Evolutionary conservation across 345 rosid genomes (phyloP).

Genomic region (Dovyalis caffra): DNA sequence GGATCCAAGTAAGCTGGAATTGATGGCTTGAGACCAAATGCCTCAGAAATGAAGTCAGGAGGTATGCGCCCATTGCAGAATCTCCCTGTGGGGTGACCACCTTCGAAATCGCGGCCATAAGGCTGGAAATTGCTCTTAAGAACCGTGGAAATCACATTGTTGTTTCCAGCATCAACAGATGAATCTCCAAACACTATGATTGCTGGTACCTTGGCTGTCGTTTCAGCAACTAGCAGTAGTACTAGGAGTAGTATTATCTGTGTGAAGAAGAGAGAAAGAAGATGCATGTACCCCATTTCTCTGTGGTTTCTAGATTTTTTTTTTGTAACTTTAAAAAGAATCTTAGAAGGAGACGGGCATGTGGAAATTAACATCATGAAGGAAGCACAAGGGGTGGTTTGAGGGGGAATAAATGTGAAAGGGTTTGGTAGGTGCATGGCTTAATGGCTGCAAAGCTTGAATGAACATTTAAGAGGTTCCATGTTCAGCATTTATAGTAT

Average conservation of each 20-base stretch:
- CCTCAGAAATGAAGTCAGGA: constrained; percentile 73
- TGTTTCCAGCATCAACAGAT: constrained; percentile 77
- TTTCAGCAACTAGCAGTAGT: neutral
- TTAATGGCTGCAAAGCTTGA: neutral
- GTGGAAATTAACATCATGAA: neutral
- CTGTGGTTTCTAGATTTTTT: neutral
- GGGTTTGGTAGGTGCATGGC: neutral
- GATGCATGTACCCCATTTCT: neutral
- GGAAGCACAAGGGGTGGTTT: neutral
- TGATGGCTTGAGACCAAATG: constrained; percentile 59
- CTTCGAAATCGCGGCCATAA: constrained; percentile 71
- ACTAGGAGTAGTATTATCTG: neutral
- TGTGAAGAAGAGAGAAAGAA: neutral
- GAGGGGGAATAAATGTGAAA: neutral
- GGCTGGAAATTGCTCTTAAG: constrained; percentile 72
- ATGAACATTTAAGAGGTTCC: too few relatives aligned
- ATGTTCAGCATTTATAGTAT: neutral
- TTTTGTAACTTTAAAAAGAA: neutral
- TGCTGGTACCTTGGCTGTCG: constrained; percentile 42
- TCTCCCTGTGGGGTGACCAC: constrained; percentile 62
- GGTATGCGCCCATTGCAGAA: constrained; percentile 75
- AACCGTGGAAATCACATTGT: constrained; percentile 63
- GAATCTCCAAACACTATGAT: constrained; percentile 80
- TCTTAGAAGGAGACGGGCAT: neutral
- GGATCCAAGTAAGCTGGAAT: constrained; percentile 88